These are phyloP conservation scores for Ilex aquifolium DNA, from an alignment of 257 asterid species.

Conservation along the genomic window DNA sequence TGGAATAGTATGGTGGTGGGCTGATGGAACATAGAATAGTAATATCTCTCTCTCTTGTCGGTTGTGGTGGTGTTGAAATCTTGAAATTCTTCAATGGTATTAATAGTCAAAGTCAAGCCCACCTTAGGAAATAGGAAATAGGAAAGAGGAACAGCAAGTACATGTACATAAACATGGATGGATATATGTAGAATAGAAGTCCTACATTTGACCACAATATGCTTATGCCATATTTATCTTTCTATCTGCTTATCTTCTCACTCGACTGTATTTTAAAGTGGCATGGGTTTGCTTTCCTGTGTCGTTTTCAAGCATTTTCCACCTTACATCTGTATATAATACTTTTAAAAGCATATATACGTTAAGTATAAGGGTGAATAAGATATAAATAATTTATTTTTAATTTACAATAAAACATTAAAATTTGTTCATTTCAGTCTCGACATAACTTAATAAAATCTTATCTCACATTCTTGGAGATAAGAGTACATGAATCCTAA, in stretches of 20 bases:
- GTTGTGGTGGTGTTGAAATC: slow-evolving; percentile 3
- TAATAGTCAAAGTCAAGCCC: slow-evolving; percentile 37
- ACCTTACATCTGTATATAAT: slow-evolving; percentile 5
- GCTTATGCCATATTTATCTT: not conserved
- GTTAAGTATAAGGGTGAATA: too few species aligned
- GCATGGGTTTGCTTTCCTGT: not conserved
- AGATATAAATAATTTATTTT: too few species aligned
- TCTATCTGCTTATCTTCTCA: not conserved
- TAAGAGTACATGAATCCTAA: too few species aligned
- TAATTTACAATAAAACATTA: too few species aligned
- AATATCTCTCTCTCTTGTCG: too few species aligned
- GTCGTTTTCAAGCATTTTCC: slow-evolving; percentile 24
- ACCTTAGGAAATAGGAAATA: slow-evolving; percentile 20
- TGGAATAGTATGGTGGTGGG: not conserved
- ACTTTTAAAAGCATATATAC: too few species aligned
- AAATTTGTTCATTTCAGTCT: too few species aligned
- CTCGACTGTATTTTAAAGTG: not conserved
- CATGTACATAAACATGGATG: not conserved
- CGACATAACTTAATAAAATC: too few species aligned
- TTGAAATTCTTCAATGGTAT: not conserved
- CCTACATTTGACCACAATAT: too few species aligned
- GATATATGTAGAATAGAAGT: not conserved
- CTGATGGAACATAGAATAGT: not conserved
- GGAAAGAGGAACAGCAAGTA: slow-evolving; percentile 12
- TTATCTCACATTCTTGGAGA: too few species aligned